phyloP scores from a whole-genome alignment of 176 grass and related monocot species.

The Oryza brachyantha region DNA sequence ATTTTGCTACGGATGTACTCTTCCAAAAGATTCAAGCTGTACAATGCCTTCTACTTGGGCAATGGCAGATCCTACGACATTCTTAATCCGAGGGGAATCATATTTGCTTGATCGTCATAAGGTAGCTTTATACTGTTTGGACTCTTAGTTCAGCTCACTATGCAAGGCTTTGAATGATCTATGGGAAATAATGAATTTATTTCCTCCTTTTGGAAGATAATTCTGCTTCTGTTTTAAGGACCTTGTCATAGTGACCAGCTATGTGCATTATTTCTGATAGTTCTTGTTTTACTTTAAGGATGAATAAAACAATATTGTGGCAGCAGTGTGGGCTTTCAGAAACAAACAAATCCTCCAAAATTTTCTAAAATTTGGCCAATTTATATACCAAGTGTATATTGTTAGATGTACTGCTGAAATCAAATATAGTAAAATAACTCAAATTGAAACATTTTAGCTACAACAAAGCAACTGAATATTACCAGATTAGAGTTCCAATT shows the following conservation, averaged over 20 bases:
- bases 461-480: neutral
- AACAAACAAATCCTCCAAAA: neutral
- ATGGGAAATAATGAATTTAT: neutral
- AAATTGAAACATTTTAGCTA: neutral
- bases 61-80: slow-evolving; percentile 85
- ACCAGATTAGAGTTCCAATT: neutral
- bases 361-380: neutral
- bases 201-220: neutral
- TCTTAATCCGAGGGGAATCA: slow-evolving; percentile 87
- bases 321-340: neutral
- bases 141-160: neutral
- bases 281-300: neutral
- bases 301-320: neutral
- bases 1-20: slow-evolving; percentile 79
- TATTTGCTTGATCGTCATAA: slow-evolving; percentile 82
- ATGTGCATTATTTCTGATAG: neutral
- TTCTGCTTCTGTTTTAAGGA: neutral
- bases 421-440: neutral
- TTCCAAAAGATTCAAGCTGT: slow-evolving; percentile 75
- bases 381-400: neutral
- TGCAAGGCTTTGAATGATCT: neutral
- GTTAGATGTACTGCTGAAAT: neutral
- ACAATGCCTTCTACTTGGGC: slow-evolving; percentile 65
- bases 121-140: slow-evolving; percentile 34
- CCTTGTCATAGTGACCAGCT: neutral